Evolutionary conservation across 2,329 filamentous ascomycete species (phyloP), one percentile per base, ranked within the genome.

Genomic region (Aureobasidium sp.): DNA sequence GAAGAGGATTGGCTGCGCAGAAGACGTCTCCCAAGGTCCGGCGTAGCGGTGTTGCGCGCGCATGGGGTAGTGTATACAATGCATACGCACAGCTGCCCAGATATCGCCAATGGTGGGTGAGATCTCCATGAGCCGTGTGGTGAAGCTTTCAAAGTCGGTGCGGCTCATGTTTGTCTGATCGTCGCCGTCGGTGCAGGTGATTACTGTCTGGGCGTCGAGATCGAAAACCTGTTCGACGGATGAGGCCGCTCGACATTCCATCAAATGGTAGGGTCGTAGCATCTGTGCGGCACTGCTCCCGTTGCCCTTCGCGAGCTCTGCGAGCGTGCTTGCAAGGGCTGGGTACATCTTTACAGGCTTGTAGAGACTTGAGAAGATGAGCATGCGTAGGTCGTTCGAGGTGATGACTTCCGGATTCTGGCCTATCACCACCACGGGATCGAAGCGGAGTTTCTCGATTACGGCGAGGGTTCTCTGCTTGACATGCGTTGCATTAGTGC

Each of bases 1-100:
- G 67, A 84, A 82, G 6, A 87, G 75, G 36, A 87, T 73, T 0
- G 84, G 84, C 65, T 82, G 77, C 6, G 76, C 74, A 6, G 79
- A 83, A 34, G 77, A 73, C 63, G 66, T 71, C 14, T 37, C 59
- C 60, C 68, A 67, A 39, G 65, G 53, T 31, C 67, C 68, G 6
- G 6, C 17, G 34, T 37, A 52, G n/a, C 49, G 49, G 39, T 56
- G 8, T 6, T 39, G 31, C 25, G 39, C 4, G 9, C 52, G 36
- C n/a, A 44, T 2, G 9, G 36, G 22, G 12, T 39, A 25, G 5
- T 66, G 66, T 6, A 72, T 65, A 53, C 76, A 78, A 31, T 69
- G 69, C 68, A 77, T 68, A 7, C 64, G 65, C 2, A 76, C 66
- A 20, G 67, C 67, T 1, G 74, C 66, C 75, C 75, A 77, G n/a